phyloP scores from a whole-genome alignment of 2,329 filamentous ascomycete species.

The Aspergillus oerlinghausenensis region DNA sequence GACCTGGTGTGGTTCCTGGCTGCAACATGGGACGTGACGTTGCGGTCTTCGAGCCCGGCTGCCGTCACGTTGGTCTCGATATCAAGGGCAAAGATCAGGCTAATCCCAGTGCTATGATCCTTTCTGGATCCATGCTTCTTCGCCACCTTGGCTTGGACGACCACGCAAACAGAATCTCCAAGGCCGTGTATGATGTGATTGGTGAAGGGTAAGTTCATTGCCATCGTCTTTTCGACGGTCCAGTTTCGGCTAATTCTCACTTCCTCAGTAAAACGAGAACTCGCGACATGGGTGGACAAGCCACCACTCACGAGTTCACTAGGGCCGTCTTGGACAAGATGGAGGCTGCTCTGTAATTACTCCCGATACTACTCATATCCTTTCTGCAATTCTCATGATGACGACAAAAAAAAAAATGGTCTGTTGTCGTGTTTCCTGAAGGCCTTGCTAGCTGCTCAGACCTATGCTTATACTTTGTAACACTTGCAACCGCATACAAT shows the following conservation, averaged over 20 bases:
- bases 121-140: constrained; percentile 94
- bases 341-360: constrained; percentile 63
- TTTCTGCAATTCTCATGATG: constrained; percentile 22
- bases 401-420: constrained; percentile 17
- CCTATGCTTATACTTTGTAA: constrained; percentile 24
- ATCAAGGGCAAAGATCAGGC: constrained; percentile 99
- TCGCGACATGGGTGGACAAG: constrained; percentile 89
- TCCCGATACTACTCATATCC: constrained; percentile 11
- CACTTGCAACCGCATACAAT: constrained; percentile 20
- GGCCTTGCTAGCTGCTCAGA: constrained; percentile 8
- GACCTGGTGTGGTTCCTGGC: constrained; percentile 92
- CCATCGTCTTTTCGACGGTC: not conserved
- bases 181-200: constrained; percentile 72
- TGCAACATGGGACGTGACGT: constrained; percentile 99
- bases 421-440: constrained; percentile 12
- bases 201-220: constrained; percentile 69
- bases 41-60: constrained; percentile 97
- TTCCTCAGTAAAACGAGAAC: constrained; percentile 71
- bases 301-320: constrained; percentile 92
- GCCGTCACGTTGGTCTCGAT: constrained; percentile 97
- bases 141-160: constrained; percentile 96
- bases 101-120: constrained; percentile 92
- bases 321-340: constrained; percentile 91
- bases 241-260: constrained; percentile 37
- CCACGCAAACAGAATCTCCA: constrained; percentile 96